A percentile compares a stretch with the other conserved stretches of the same genome.
Evolutionary conservation across 768 basidiomycete species (phyloP).

Genomic region (Lactifluus volemus): DNA sequence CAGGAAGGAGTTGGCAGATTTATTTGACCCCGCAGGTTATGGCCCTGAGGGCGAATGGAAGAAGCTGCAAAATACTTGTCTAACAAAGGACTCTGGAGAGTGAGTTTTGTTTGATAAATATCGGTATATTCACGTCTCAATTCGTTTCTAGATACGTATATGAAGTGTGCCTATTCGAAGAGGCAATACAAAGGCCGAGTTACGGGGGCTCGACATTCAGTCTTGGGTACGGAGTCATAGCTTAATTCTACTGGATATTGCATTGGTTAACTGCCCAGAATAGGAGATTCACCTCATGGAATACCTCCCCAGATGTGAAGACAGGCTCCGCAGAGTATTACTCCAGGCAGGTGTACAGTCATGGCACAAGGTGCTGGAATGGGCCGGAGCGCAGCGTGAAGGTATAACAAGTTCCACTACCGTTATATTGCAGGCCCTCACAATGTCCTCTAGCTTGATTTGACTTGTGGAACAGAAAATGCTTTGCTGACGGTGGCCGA

Average conservation of each 20-base stretch:
- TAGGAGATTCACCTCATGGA: slow-evolving; percentile 79
- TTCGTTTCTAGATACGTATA: slow-evolving; percentile 69
- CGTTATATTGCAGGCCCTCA: slow-evolving; percentile 1
- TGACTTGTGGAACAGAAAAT: slow-evolving; percentile 84
- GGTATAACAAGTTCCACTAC: slow-evolving; percentile 32
- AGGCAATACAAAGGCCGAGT: slow-evolving; percentile 82
- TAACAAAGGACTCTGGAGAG: slow-evolving; percentile 85
- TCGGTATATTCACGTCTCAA: neutral
- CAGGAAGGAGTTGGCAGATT: slow-evolving; percentile 48
- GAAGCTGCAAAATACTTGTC: slow-evolving; percentile 77
- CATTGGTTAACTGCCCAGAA: neutral
- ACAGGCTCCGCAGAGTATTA: slow-evolving; percentile 70
- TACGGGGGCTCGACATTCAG: slow-evolving; percentile 65
- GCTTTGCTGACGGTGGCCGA: slow-evolving; percentile 69
- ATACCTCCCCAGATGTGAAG: slow-evolving; percentile 44
- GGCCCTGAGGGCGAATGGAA: slow-evolving; percentile 90
- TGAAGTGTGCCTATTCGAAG: slow-evolving; percentile 85
- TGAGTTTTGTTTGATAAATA: slow-evolving; percentile 36
- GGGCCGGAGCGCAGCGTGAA: slow-evolving; percentile 83
- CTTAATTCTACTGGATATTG: neutral
- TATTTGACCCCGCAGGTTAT: slow-evolving; percentile 59
- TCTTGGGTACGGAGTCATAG: slow-evolving; percentile 58
- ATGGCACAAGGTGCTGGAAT: slow-evolving; percentile 92
- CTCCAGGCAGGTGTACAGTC: slow-evolving; percentile 69
- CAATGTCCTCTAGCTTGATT: slow-evolving; percentile 46